phyloP scores from a whole-genome alignment of 2,329 filamentous ascomycete species.

The Immersiporthe knoxdaviesiana region DNA sequence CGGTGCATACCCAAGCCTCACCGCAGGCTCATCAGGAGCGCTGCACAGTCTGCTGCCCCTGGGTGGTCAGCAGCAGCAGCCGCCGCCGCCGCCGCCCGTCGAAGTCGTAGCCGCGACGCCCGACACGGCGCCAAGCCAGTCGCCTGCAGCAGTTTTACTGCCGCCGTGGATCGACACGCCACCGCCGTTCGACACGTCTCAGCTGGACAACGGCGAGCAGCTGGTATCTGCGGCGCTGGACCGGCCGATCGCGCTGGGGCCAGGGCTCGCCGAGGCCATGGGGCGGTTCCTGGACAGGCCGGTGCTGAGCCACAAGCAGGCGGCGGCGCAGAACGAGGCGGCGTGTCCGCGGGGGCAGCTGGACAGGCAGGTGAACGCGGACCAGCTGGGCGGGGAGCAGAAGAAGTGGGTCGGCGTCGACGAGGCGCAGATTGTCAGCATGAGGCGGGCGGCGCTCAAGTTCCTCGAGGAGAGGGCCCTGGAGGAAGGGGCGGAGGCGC shows the following conservation, averaged over 20 bases:
- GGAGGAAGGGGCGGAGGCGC: slow-evolving; percentile 14
- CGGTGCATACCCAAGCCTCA: background rate
- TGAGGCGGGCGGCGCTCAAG: slow-evolving; percentile 21
- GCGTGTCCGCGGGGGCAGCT: slow-evolving; percentile 23
- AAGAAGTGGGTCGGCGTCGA: slow-evolving; percentile 19
- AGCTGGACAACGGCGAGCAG: background rate
- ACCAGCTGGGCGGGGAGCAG: slow-evolving; percentile 26
- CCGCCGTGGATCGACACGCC: slow-evolving; percentile 26
- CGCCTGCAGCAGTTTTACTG: slow-evolving; percentile 1
- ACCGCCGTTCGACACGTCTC: slow-evolving; percentile 10
- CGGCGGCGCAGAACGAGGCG: slow-evolving; percentile 23
- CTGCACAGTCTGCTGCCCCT: slow-evolving; percentile 7
- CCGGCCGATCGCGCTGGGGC: slow-evolving; percentile 13
- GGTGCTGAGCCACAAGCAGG: slow-evolving; percentile 24
- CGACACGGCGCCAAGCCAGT: background rate
- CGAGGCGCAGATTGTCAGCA: slow-evolving; percentile 11
- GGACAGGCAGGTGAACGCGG: slow-evolving; percentile 25
- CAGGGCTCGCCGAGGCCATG: slow-evolving; percentile 10
- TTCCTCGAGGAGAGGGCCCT: slow-evolving; percentile 19
- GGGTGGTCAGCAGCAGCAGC: slow-evolving; percentile 1
- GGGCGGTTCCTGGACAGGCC: slow-evolving; percentile 24
- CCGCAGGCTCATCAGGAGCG: background rate
- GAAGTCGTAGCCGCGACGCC: background rate
- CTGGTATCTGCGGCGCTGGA: background rate
- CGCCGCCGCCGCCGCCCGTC: too few species aligned